phyloP scores from a whole-genome alignment of 805 yeast species.

The Ogataea saltuana region DNA sequence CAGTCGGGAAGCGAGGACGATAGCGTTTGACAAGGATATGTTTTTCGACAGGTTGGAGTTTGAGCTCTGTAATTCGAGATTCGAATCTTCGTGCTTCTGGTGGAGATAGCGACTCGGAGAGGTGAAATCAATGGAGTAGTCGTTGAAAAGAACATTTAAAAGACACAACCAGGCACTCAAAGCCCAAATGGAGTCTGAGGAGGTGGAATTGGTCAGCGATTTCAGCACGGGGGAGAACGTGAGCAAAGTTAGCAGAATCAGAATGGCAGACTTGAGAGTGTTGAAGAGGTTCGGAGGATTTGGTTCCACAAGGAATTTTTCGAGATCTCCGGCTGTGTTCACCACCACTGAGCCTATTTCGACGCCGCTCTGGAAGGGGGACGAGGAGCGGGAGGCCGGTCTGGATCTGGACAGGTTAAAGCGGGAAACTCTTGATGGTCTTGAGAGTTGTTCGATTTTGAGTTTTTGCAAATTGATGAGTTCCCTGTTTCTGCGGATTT shows the following conservation, averaged over 20 bases:
- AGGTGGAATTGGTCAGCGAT: slow-evolving; percentile 82
- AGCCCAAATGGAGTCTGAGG: slow-evolving; percentile 96
- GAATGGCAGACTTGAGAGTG: slow-evolving; percentile 60
- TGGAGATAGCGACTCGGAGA: slow-evolving; percentile 16
- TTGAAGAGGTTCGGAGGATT: slow-evolving; percentile 31
- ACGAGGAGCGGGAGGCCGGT: slow-evolving; percentile 27
- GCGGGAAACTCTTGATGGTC: slow-evolving; percentile 19
- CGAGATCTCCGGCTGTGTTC: slow-evolving; percentile 20
- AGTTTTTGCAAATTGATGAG: slow-evolving; percentile 31
- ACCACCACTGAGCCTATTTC: slow-evolving; percentile 6
- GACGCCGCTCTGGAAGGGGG: slow-evolving; percentile 20
- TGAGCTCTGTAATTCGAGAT: slow-evolving; percentile 23
- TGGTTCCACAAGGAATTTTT: slow-evolving; percentile 28
- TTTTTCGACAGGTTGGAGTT: slow-evolving; percentile 74
- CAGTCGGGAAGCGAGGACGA: slow-evolving; percentile 87
- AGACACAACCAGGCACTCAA: slow-evolving; percentile 76
- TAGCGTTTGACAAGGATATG: slow-evolving; percentile 79
- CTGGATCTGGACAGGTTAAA: slow-evolving; percentile 22
- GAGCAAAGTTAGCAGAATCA: slow-evolving; percentile 69
- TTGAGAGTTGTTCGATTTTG: slow-evolving; percentile 31
- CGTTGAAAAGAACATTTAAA: slow-evolving; percentile 65
- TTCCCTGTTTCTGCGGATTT: slow-evolving; percentile 33
- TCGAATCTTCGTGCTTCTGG: slow-evolving; percentile 16
- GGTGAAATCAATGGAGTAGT: slow-evolving; percentile 57
- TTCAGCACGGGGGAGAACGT: slow-evolving; percentile 88